These are phyloP conservation scores for Suillus clintonianus DNA, from an alignment of 768 basidiomycete species.

Conservation along the genomic window DNA sequence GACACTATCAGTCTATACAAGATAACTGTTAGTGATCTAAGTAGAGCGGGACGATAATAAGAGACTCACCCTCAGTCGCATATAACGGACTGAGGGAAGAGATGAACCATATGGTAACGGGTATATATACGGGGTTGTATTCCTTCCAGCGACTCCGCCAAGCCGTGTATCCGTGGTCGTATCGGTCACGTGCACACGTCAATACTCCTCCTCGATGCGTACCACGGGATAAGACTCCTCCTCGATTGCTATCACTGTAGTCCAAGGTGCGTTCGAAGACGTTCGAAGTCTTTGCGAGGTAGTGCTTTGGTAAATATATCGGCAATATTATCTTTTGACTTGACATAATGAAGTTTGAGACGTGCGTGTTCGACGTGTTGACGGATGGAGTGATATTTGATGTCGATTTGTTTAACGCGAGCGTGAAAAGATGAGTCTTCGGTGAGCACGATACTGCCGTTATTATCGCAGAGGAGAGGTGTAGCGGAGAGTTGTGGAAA, in stretches of 20 bases:
- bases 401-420: slow-evolving; percentile 46
- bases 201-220: slow-evolving; percentile 1
- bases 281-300: slow-evolving; percentile 12
- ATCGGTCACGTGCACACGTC: no score
- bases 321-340: slow-evolving; percentile 36
- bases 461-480: slow-evolving; percentile 36
- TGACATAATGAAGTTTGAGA: slow-evolving; percentile 30
- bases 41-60: no score
- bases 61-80: no score
- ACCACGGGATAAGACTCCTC: slow-evolving; percentile 6
- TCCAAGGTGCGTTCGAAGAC: slow-evolving; percentile 19
- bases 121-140: no score
- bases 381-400: slow-evolving; percentile 40
- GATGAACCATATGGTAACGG: no score
- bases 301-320: slow-evolving; percentile 46
- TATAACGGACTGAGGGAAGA: no score
- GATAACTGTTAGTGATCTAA: no score
- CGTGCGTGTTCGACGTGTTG: slow-evolving; percentile 27
- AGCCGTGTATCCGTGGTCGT: no score
- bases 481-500: slow-evolving; percentile 4
- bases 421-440: slow-evolving; percentile 37
- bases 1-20: no score
- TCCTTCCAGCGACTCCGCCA: no score
- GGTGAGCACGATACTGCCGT: slow-evolving; percentile 35
- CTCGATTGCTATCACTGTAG: slow-evolving; percentile 12